phyloP scores from a whole-genome alignment of 345 rosid species.

The Microcos paniculata region DNA sequence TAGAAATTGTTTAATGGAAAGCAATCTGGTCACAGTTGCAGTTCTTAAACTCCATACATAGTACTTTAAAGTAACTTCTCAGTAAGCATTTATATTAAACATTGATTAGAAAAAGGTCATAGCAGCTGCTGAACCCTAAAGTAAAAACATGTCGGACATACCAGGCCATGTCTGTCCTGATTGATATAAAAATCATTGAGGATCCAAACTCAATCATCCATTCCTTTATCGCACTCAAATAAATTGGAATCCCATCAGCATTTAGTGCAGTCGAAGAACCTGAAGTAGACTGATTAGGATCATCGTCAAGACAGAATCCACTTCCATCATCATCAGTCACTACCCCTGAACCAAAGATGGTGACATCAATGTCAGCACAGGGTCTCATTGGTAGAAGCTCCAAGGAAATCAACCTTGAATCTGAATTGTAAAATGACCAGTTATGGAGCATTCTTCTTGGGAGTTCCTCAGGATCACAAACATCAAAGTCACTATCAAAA shows the following conservation, averaged over 20 bases:
- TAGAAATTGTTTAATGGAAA: not conserved
- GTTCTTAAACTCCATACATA: no score
- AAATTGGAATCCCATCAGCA: conserved; percentile 50
- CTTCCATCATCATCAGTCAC: conserved; percentile 69
- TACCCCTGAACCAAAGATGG: conserved; percentile 69
- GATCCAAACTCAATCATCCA: conserved; percentile 87
- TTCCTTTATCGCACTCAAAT: conserved; percentile 71
- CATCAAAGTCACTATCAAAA: conserved; percentile 39
- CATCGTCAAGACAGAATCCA: conserved; percentile 49
- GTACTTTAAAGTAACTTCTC: not conserved
- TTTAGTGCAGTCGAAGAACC: conserved; percentile 32
- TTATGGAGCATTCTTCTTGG: conserved; percentile 70
- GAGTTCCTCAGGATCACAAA: conserved; percentile 44
- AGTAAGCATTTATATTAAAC: not conserved
- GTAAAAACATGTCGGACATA: conserved; percentile 25
- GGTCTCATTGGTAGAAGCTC: conserved; percentile 83
- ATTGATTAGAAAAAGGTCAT: not conserved
- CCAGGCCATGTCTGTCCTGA: conserved; percentile 87
- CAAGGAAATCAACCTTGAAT: conserved; percentile 64
- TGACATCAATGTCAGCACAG: conserved; percentile 70
- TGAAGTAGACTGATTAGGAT: conserved; percentile 43
- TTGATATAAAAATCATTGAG: conserved; percentile 52
- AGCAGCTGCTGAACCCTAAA: not conserved
- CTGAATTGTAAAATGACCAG: conserved; percentile 86
- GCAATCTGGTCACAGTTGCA: not conserved